Evolutionary conservation across 257 asterid genomes (phyloP).

Genomic region (Misopates orontium): DNA sequence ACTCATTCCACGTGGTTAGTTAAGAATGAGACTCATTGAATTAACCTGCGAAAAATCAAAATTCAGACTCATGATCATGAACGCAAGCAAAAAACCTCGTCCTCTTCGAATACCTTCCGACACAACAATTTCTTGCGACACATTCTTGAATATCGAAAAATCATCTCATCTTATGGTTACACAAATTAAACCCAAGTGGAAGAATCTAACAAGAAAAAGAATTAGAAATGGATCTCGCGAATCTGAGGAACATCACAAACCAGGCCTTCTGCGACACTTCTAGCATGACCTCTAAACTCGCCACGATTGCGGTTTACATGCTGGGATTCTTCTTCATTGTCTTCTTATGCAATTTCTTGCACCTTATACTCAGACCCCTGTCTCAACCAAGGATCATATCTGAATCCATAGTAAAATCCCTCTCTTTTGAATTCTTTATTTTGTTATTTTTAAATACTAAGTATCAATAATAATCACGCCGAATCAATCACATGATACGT

Average conservation of each 20-base stretch:
- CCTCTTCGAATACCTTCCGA: background rate
- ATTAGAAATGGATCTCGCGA: constrained; percentile 33
- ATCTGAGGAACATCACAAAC: constrained; percentile 36
- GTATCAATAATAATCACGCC: too few relatives aligned
- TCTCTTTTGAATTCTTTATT: too few relatives aligned
- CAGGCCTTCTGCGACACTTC: constrained; percentile 50
- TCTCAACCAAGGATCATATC: constrained; percentile 81
- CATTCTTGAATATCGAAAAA: background rate
- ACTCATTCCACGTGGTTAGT: constrained; percentile 38
- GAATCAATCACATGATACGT: too few relatives aligned
- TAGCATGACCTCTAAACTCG: constrained; percentile 45
- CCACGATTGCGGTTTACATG: constrained; percentile 73
- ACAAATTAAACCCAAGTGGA: constrained; percentile 2
- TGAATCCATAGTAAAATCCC: constrained; percentile 77
- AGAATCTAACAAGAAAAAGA: background rate
- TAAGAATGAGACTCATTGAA: background rate
- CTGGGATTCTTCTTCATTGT: constrained; percentile 77
- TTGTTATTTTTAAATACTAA: too few relatives aligned
- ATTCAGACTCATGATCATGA: background rate
- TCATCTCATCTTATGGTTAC: background rate
- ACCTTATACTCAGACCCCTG: constrained; percentile 61
- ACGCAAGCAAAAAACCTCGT: background rate
- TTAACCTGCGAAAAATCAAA: background rate
- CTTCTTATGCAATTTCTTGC: constrained; percentile 76
- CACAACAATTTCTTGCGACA: background rate